Evolutionary conservation across 2,329 filamentous ascomycete genomes (phyloP), one percentile per base, ranked within the genome.

Genomic region (Colletotrichum horii): DNA sequence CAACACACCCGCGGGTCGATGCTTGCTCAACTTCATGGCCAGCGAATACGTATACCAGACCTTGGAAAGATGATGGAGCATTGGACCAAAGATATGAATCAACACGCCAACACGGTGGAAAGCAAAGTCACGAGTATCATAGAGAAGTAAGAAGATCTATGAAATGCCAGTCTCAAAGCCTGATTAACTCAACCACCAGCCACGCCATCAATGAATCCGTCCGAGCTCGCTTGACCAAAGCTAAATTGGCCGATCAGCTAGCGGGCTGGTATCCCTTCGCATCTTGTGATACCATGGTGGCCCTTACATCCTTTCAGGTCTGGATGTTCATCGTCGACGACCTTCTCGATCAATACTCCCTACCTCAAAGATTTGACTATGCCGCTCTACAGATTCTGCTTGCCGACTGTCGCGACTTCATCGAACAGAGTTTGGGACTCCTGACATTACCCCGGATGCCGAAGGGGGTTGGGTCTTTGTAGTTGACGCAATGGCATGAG

Each of bases 21-120:
- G 26, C 56, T 60, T 30, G 56, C 56, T 15, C 24, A 60, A 30
- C 56, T 60, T 16, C 56, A 60, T 30, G 56, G 56, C 56, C 56
- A 60, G 56, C 56, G 26, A 19, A 30, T 60, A 30, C 56, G 56
- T 30, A 60, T 60, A 60, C 56, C 56, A 26, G 56, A 60, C 22
- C 56, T 60, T n/a, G 56, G 56, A 26, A 60, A 30, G 56, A 60
- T 60, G 56, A 30, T 60, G 56, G 56, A 60, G 14, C 56, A 60
- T 22, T 60, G 56, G 56, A 62, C 77, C 9, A 78, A 78, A 22
- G 52, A 74, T 11, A 74, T 67, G 15, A 78, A 75, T 4, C 76
- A 71, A 22, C 61, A 73, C 28, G 70, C 71, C 5, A 22, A 30
- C 24, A 30, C 19, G 14, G 56, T 30, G 43, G 43, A 48, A n/a